Base-by-base conservation (phyloP, 1,284 basidiomycete species). In the Naganishia cerealis region DNA sequence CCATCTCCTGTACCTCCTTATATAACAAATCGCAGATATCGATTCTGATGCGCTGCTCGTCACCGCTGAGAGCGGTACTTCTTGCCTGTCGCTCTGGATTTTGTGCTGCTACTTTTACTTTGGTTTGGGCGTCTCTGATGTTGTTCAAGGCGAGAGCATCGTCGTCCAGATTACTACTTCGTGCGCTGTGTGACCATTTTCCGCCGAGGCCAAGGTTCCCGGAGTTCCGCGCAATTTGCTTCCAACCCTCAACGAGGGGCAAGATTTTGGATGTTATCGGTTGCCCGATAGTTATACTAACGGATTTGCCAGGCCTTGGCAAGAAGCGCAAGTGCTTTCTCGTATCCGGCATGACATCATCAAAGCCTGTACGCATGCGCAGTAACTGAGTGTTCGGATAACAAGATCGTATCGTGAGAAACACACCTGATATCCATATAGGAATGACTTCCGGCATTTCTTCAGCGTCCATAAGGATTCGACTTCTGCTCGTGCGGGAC, bases 321-420 rank as follows among this genome's bases (percentile, higher is more conserved):
- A 80, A 26, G 38, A 73, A 72, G 33, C 76, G 73, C 0, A 78
- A 78, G 59, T 71, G 77, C 24, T 73, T 73, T 43, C 93, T 87
- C 33, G 87, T 85, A 79, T 92, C 92, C 48, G 91, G 90, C 92
- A 96, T 94, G 33, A 96, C 83, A 73, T 87, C 83, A 76, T 97
- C 90, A 72, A 95, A 95, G 24, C 93, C 89, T 89, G 73, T 26
- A 48, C 8, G 46, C 38, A 57, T 24, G 38, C 42, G 57, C 40
- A 66, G 40, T 57, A 40, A 21, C 13, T 12, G 16, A 13, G 24
- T 24, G 54, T 12, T 33, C 12, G 24, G 55, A 24, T 38, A n/a
- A 13, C 12, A 33, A 2, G 12, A 33, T 15, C 36, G 26, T 26
- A 29, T 16, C 4, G 29, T 55, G n/a, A 38, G 16, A 38, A n/a